These are phyloP conservation scores for Closterium sp. DNA, from an alignment of 139 green algal species.

Conservation along the genomic window DNA sequence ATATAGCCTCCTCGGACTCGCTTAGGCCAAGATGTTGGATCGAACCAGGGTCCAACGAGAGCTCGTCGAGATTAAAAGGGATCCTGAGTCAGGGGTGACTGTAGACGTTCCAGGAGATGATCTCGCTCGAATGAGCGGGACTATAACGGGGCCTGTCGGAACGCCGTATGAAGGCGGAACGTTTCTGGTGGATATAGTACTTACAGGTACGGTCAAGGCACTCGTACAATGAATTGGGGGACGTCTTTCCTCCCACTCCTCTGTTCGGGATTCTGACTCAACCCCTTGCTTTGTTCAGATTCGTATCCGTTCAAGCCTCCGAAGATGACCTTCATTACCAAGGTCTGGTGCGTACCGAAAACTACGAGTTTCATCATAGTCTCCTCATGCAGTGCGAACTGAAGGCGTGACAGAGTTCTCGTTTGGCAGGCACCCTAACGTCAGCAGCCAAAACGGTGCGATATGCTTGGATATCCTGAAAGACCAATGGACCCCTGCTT, in stretches of 20 bases:
- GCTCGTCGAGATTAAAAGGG: conserved; percentile 30
- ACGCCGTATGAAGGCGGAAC: conserved; percentile 66
- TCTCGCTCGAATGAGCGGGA: conserved; percentile 35
- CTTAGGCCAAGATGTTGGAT: conserved; percentile 31
- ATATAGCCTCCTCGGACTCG: neutral
- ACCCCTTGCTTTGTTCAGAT: conserved; percentile 26
- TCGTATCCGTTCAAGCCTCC: conserved; percentile 96
- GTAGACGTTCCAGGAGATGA: conserved; percentile 29
- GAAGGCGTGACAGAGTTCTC: neutral
- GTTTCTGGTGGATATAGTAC: conserved; percentile 77
- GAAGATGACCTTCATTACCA: conserved; percentile 97
- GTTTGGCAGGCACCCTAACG: conserved; percentile 58
- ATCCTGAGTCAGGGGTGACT: conserved; percentile 32
- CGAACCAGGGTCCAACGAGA: conserved; percentile 35
- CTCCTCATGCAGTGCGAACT: neutral
- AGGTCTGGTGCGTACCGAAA: conserved; percentile 64
- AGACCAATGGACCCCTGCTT: conserved; percentile 55
- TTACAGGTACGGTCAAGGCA: conserved; percentile 50
- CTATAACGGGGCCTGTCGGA: conserved; percentile 23
- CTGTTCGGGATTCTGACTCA: neutral
- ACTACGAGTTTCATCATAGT: neutral
- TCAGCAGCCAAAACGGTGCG: conserved; percentile 56
- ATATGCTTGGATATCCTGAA: conserved; percentile 70
- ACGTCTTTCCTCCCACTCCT: neutral
- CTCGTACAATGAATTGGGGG: neutral